Base-by-base conservation (phyloP, 2,329 filamentous ascomycete genomes). In the Diaporthe citriasiana region DNA sequence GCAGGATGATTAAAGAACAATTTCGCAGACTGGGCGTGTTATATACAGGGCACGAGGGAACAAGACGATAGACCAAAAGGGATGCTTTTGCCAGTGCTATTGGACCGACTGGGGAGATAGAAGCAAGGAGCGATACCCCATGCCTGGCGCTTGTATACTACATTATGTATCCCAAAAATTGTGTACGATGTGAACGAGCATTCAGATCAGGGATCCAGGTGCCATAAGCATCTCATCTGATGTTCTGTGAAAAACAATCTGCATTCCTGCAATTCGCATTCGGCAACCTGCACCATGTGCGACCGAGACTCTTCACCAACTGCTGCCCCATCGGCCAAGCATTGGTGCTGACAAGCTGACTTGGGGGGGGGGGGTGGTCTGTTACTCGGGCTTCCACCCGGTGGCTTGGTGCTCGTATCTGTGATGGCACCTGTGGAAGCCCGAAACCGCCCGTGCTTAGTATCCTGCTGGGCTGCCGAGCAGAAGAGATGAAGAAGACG, bases 1-100 rank as follows among this genome's bases (percentile, higher is more conserved):
- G 12, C 71, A 74, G 40, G 72, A 66, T 70, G 71, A 72, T 69
- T 76, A 76, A 76, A 77, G 76, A 74, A 77, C 75, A 79, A 76
- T 74, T 35, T 65, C 74, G 57, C 74, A 74, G 73, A 75, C 75
- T 73, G 77, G 77, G 78, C 76, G 76, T 79, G 77, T 71, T 25
- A 53, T 77, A 78, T 79, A 79, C 77, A 78, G 74, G 63, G 63
- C 63, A 38, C 63, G 63, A 78, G 78, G 79, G 78, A 80, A 80
- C 78, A 82, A 76, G 76, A 77, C 76, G 72, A 75, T 77, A 77
- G 76, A 76, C 76, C 77, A 71, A 68, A 76, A 76, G 79, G 77
- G 78, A 76, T 71, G 72, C 65, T 33, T 66, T 66, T 70, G 65
- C 70, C 57, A 71, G 51, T 74, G 63, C 63, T 72, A 69, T 73